Evolutionary conservation across 495 filamentous ascomycete species (phyloP), one percentile per base, ranked within the genome.

Genomic region (Bacidia rubella): DNA sequence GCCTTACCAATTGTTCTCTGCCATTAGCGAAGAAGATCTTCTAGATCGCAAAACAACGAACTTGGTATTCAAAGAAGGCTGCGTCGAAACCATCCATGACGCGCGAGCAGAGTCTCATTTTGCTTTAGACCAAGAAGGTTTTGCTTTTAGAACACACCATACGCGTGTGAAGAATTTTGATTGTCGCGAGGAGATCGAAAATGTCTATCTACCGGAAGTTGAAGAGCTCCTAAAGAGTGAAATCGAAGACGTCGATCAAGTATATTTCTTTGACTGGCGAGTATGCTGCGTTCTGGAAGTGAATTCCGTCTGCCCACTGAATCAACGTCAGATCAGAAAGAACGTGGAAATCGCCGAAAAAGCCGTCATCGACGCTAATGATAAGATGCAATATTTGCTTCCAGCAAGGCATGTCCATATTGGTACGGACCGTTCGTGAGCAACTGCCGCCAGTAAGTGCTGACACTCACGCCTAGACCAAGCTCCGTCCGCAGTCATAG

Each of bases 81-180:
- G 66, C 68, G 51, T 72, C 74, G 66, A 75, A 73, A 55, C 68
- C 69, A 5, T 72, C 69, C 1, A 72, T 43, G 7, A 74, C 65
- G 51, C 75, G 72, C 53, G 66, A 73, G 55, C 29, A 20, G 20
- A 43, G 3, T 49, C 44, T 29, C 12, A 54, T 11, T 57, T 57
- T 44, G n/a, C 24, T 15, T 41, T 57, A 11, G 55, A 57, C 27
- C 12, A 35, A 12, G 29, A 57, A 48, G 51, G 55, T 3, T 57
- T 57, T 23, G n/a, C 20, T 2, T 56, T 44, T 32, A 19, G 50
- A 19, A 45, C 10, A 15, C 19, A 52, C 10, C 15, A 15, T 11
- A 56, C 38, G 0, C 2, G 11, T 22, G 0, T 52, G 9, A 15
- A 9, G 9, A 15, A 47, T 21, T 53, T 56, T 17, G 19, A 12